Evolutionary conservation across 306 rosid genomes (phyloP).

Genomic region (Rosa multiflora): DNA sequence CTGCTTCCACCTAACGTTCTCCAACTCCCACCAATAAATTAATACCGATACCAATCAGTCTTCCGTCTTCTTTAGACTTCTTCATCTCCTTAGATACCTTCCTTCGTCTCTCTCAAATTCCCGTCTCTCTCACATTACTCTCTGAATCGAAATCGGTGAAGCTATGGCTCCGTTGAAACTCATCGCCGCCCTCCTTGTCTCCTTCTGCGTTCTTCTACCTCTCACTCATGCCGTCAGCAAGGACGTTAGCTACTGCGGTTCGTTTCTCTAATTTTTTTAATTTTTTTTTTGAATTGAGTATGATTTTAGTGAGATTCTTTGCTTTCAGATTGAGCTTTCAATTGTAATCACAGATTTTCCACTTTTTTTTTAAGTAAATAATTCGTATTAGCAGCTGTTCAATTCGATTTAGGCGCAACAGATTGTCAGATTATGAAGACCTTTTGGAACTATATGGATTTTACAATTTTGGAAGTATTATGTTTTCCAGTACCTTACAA

Average conservation of each 20-base stretch:
- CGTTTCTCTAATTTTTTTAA: constrained; percentile 15
- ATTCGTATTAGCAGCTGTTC: not conserved
- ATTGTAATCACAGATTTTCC: not conserved
- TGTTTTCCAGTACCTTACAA: not conserved
- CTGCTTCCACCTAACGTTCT: not conserved
- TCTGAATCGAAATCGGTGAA: constrained; percentile 28
- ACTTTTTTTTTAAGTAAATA: not conserved
- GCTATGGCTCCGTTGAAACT: constrained; percentile 27
- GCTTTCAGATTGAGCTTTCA: not conserved
- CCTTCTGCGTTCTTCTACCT: constrained; percentile 34
- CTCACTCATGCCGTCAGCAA: constrained; percentile 39
- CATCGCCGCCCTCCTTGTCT: constrained; percentile 24
- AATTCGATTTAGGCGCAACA: not conserved
- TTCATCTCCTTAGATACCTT: not conserved
- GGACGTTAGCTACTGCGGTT: constrained; percentile 55
- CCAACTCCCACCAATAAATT: not conserved
- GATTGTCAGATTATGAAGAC: not conserved
- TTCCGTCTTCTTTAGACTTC: not conserved
- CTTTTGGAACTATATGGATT: not conserved
- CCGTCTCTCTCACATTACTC: not conserved
- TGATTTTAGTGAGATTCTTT: not conserved
- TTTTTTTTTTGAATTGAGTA: not conserved
- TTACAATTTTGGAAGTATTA: not conserved
- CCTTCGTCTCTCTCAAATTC: not conserved
- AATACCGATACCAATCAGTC: not conserved